phyloP scores from a whole-genome alignment of 1,284 basidiomycete species.

The Puccinia polysora region DNA sequence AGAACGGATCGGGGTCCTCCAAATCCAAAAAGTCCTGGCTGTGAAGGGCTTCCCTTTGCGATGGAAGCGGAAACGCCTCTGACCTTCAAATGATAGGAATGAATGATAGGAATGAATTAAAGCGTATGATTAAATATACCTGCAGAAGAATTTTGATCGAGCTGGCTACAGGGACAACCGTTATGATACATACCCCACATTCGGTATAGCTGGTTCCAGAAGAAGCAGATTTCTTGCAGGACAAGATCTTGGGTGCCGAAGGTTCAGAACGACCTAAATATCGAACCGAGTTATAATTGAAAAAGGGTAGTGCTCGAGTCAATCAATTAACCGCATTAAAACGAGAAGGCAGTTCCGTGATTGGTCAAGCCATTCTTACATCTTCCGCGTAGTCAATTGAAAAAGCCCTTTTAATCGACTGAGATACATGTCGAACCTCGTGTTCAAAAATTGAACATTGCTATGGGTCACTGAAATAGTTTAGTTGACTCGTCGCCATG shows the following conservation, averaged over 20 bases:
- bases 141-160: too few species aligned
- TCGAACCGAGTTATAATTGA: not conserved
- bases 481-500: too few species aligned
- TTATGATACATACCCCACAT: too few species aligned
- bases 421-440: constrained; percentile 38
- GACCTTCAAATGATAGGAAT: not conserved
- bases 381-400: constrained; percentile 6
- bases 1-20: constrained; percentile 39
- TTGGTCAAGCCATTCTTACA: constrained; percentile 3
- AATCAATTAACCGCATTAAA: too few species aligned
- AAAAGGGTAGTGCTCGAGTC: not conserved
- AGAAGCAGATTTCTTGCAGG: constrained; percentile 11
- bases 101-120: not conserved
- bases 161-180: too few species aligned
- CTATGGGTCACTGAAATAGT: not conserved
- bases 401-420: constrained; percentile 26
- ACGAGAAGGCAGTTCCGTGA: too few species aligned
- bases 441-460: constrained; percentile 39
- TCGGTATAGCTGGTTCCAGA: too few species aligned
- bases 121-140: too few species aligned
- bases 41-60: constrained; percentile 1
- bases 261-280: not conserved
- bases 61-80: constrained; percentile 8
- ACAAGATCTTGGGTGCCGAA: not conserved
- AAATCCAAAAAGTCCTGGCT: constrained; percentile 33